Base-by-base conservation (phyloP, 2,329 filamentous ascomycete genomes). In the Berkeleyomyces rouxiae region DNA sequence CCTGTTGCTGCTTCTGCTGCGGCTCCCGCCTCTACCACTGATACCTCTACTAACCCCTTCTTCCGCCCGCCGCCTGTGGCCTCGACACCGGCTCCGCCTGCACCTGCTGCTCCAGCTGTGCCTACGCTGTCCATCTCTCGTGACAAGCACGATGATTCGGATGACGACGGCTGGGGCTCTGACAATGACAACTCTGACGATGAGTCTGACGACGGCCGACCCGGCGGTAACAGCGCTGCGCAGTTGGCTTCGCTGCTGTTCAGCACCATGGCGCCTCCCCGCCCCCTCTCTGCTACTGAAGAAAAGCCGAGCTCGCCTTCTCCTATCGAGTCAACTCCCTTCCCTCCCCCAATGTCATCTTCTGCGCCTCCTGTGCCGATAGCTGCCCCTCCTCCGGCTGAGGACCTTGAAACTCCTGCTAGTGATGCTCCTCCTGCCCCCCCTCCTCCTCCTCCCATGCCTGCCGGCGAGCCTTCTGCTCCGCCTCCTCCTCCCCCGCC, bases 201-300 rank as follows among this genome's bases (percentile, higher is more conserved):
- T 62, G 87, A 89, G 61, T 85, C 83, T 43, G 86, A 92, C 63
- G 88, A 91, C 63, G 87, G 90, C 61, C 82, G 85, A 7, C 85
- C 88, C 16, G 87, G 87, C 59, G 89, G 89, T 62, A 85, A 87
- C 64, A 90, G 84, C 68, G 93, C 93, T 58, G 93, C 95, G 65
- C 89, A 96, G 68, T 82, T 99, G 44, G 93, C 93, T 13, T 95
- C 89, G 5, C 93, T 96, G 65, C 80, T 99, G 23, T 99, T 99
- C 71, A 92, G 93, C 64, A 96, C 91, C 60, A 97, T 99, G 91
- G 92, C 83, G 7, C 92, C 93, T 46, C 92, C 93, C 11, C 84
- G 92, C 60, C 91, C 92, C 39, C 75, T 96, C 53, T 95, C 89
- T 23, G 87, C 90, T 5, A 84, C 88, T 72, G 90, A 88, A 62